These are phyloP conservation scores for Dioscorea alata DNA, from an alignment of 106 monocot genomes.

Conservation along the genomic window DNA sequence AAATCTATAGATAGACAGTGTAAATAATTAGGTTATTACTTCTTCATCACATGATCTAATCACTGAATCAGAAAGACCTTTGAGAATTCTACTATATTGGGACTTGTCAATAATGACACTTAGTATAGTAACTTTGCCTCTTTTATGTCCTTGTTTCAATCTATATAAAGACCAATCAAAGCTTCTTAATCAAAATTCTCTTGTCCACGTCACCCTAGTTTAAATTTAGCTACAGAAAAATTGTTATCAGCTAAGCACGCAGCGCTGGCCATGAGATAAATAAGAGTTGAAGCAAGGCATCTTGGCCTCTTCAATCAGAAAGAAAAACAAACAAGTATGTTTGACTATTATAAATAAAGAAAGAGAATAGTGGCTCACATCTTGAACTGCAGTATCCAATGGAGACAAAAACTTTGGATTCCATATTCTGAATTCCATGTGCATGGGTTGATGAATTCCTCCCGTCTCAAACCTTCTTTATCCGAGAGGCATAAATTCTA, in stretches of 20 bases:
- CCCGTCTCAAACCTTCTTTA: conserved; percentile 1
- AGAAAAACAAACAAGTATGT: background rate
- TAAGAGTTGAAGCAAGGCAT: background rate
- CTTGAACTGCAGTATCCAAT: background rate
- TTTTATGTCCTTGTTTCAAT: no score
- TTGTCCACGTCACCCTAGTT: no score
- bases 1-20: background rate
- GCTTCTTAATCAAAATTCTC: no score
- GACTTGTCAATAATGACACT: no score
- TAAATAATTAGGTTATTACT: background rate
- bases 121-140: no score
- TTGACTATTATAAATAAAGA: background rate
- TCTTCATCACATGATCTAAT: background rate
- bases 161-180: no score
- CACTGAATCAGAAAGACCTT: background rate
- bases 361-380: background rate
- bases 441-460: background rate
- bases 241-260: no score
- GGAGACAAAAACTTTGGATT: background rate
- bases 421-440: background rate
- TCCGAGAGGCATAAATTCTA: background rate
- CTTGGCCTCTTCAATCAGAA: background rate
- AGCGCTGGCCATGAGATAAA: no score
- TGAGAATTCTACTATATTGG: no score
- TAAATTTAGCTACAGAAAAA: no score